phyloP scores from a whole-genome alignment of 148 eudicot genomes.

The Persicaria maculosa region DNA sequence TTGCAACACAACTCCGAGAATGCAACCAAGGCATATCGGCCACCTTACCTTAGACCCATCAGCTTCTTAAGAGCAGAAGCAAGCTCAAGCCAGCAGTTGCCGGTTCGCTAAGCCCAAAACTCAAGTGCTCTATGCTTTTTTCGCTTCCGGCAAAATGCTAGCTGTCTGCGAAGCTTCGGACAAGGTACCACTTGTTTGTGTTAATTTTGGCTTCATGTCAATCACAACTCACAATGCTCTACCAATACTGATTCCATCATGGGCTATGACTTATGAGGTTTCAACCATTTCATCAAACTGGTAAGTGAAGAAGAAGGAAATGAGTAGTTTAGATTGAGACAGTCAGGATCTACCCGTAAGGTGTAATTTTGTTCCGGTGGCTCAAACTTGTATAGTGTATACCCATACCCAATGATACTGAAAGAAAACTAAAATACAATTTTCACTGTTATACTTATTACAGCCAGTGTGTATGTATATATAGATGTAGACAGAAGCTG shows the following conservation, averaged over 20 bases:
- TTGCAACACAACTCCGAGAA: conserved; percentile 36
- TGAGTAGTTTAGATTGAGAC: not conserved
- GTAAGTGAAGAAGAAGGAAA: no score
- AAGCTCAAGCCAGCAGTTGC: conserved; percentile 30
- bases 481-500: no score
- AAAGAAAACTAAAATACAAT: no score
- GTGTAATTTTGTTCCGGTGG: conserved; percentile 3
- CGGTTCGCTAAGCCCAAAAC: not conserved
- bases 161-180: no score
- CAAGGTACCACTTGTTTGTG: no score
- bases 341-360: no score
- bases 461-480: not conserved
- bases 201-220: not conserved
- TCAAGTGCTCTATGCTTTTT: not conserved
- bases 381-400: not conserved
- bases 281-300: no score
- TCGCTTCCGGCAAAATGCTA: no score
- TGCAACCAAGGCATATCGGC: conserved; percentile 57
- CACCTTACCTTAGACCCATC: conserved; percentile 59
- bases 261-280: no score
- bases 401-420: not conserved
- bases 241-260: no score
- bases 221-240: not conserved
- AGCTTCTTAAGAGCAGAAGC: conserved; percentile 34
- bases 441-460: not conserved